Conservation (phyloP, 2,329 filamentous ascomycete species). For the Tolypocladium amazonense region DNA sequence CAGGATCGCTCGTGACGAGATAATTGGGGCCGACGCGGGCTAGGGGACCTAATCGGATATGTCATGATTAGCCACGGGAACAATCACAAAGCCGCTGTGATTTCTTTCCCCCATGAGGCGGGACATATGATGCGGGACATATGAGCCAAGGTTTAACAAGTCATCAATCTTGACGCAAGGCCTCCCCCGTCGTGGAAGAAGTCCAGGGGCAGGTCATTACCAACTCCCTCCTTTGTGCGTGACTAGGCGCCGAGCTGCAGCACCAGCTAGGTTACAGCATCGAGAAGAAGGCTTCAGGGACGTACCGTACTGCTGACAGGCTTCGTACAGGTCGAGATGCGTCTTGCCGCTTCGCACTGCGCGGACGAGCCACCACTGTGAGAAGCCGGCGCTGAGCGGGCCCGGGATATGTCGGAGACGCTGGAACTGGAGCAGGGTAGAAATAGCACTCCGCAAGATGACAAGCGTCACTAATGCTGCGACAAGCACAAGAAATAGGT, state of each 20-base stretch:
- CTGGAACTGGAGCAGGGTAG: slow-evolving; percentile 14
- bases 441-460: not conserved
- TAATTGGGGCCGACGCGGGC: slow-evolving; percentile 28
- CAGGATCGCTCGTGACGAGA: slow-evolving; percentile 34
- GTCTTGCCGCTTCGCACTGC: slow-evolving; percentile 18
- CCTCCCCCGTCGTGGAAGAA: not conserved
- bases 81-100: not conserved
- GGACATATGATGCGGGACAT: no score
- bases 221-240: not conserved
- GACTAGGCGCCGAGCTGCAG: not conserved
- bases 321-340: slow-evolving; percentile 24
- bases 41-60: slow-evolving; percentile 13
- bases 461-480: not conserved
- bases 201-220: not conserved
- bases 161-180: not conserved
- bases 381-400: slow-evolving; percentile 24
- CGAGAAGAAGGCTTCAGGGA: not conserved
- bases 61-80: not conserved
- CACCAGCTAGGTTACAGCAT: no score
- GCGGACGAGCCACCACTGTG: slow-evolving; percentile 27
- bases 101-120: not conserved
- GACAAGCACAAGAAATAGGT: not conserved
- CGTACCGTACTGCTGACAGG: slow-evolving; percentile 23
- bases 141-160: not conserved
- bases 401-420: slow-evolving; percentile 30